Conservation (phyloP, 257 asterid genomes). For the Paraleonurus japonicus region DNA sequence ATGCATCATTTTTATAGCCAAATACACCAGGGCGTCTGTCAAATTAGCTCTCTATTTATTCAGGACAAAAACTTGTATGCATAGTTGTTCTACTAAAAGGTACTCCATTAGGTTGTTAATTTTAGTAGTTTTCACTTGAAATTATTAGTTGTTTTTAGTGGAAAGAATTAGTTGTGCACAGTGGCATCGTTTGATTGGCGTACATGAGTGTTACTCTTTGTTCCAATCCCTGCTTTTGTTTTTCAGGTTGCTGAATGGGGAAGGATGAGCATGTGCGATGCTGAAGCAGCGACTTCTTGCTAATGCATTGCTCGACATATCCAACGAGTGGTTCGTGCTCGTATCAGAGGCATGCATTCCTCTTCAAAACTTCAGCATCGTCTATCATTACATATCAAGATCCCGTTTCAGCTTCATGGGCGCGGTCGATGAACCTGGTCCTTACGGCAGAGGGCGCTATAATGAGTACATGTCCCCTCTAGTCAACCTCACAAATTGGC, state of each 20-base stretch:
- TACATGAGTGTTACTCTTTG: too few species aligned
- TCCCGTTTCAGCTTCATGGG: constrained; percentile 55
- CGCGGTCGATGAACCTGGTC: constrained; percentile 47
- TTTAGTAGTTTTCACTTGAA: too few species aligned
- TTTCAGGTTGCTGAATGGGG: constrained; percentile 65
- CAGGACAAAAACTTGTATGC: not conserved
- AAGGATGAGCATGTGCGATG: constrained; percentile 77
- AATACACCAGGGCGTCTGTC: not conserved
- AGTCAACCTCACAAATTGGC: constrained; percentile 49
- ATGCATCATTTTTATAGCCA: not conserved
- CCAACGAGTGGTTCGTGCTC: constrained; percentile 74
- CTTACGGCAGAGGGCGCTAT: constrained; percentile 51
- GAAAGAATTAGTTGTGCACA: too few species aligned
- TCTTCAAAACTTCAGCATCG: constrained; percentile 42
- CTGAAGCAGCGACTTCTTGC: constrained; percentile 76
- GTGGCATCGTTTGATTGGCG: too few species aligned
- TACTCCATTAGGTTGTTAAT: too few species aligned
- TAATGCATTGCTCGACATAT: constrained; percentile 73
- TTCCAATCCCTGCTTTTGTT: not conserved
- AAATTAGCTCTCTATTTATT: constrained; percentile 1
- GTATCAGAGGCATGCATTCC: constrained; percentile 72
- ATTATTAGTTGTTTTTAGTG: too few species aligned
- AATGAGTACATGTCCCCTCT: constrained; percentile 38
- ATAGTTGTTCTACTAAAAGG: too few species aligned
- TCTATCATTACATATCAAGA: constrained; percentile 46